Conservation (phyloP, 73 alveolate genomes). For the Symbiodinium pilosum region DNA sequence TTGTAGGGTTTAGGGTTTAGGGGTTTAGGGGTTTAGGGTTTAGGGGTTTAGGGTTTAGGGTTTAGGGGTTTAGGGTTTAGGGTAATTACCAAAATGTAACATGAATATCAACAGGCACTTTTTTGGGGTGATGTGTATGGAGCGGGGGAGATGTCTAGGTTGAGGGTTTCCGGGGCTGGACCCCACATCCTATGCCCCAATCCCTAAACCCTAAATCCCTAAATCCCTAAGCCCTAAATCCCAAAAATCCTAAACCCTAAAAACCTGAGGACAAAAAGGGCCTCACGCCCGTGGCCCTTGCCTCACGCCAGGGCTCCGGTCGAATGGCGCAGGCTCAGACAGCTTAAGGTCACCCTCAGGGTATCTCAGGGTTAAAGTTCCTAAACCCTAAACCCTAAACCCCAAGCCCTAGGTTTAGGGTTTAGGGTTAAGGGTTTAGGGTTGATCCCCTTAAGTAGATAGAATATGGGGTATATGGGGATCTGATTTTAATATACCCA, state of each 20-base stretch:
- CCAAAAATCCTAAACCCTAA: too few species aligned
- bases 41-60: neutral
- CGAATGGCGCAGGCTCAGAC: slow-evolving; percentile 59
- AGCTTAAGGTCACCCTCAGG: too few species aligned
- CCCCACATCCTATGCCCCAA: neutral
- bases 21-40: too few species aligned
- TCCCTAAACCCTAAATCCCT: neutral
- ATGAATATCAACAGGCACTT: too few species aligned
- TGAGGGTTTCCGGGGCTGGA: neutral
- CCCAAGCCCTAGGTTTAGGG: neutral
- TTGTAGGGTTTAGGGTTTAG: neutral
- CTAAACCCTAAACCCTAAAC: slow-evolving; percentile 8
- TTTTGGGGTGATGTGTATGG: neutral
- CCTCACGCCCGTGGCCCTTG: slow-evolving; percentile 48
- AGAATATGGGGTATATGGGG: too few species aligned
- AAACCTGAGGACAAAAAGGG: slow-evolving; percentile 6
- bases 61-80: neutral
- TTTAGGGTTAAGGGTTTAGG: too few species aligned
- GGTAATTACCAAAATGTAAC: too few species aligned
- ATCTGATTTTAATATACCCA: too few species aligned
- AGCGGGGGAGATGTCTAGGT: neutral
- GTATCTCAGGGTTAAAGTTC: too few species aligned
- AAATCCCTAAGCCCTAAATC: too few species aligned
- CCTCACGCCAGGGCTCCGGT: slow-evolving; percentile 42
- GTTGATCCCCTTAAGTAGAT: too few species aligned